Conservation (phyloP, 179 eudicot genomes). For the Spergularia azorica region DNA sequence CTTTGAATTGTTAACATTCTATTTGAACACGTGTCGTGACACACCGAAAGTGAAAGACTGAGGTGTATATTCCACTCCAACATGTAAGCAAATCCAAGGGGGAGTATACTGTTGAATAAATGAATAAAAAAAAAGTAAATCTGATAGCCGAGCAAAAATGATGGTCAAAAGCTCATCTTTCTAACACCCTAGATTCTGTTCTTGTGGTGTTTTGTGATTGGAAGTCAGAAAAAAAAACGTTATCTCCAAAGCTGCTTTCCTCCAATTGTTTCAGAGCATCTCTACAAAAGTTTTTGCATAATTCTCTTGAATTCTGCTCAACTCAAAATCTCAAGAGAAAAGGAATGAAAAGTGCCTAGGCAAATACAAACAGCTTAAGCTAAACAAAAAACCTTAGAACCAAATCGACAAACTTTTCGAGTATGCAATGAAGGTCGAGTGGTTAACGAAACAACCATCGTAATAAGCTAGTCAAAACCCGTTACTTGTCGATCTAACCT, state of each 20-base stretch:
- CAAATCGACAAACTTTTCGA: slow-evolving; percentile 21
- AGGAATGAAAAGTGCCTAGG: background rate
- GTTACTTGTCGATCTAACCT: too few relatives aligned
- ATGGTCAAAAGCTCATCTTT: slow-evolving; percentile 24
- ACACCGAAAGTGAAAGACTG: too few relatives aligned
- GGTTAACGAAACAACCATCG: background rate
- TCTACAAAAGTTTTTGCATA: slow-evolving; percentile 18
- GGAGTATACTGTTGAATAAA: background rate
- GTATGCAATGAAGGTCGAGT: background rate
- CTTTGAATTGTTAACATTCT: too few relatives aligned
- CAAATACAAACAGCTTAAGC: background rate
- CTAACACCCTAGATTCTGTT: slow-evolving; percentile 41
- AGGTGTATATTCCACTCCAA: background rate
- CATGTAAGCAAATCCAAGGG: background rate
- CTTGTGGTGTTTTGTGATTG: slow-evolving; percentile 51
- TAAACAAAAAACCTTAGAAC: too few relatives aligned
- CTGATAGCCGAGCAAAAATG: background rate
- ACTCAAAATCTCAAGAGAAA: background rate
- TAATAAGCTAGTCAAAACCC: too few relatives aligned
- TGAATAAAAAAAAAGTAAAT: background rate
- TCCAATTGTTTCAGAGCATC: slow-evolving; percentile 41
- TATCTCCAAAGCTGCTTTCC: slow-evolving; percentile 30
- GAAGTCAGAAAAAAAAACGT: slow-evolving; percentile 20
- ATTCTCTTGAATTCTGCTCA: slow-evolving; percentile 17
- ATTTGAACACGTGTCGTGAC: too few relatives aligned